Base-by-base conservation (phyloP, 371 early-diverging fungal genomes). In the Mucor plumbeus region DNA sequence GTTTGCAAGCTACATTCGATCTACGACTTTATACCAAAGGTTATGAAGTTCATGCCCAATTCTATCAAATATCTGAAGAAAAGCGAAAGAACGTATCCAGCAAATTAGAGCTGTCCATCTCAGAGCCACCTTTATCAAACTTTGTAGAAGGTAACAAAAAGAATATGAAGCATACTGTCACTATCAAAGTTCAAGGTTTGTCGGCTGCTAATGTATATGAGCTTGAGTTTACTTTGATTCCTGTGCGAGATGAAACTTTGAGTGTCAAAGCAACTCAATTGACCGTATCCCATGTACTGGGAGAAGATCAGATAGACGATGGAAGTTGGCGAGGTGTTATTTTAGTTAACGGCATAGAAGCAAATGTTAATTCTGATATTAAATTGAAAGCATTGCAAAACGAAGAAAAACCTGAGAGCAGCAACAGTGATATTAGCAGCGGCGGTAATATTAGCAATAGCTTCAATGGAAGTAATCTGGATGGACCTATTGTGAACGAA, bases 251-350 rank as follows among this genome's bases (percentile, higher is more conserved):
- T 21, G 71, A 73, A 17, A 58, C 41, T 2, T 38, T 69, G 0
- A 34, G 56, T n/a, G 40, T 64, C 19, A 66, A 54, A 33, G 63
- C 64, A 0, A 67, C 58, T 19, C 55, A 69, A 21, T 43, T 81
- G 31, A 79, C 79, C 0, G 72, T 77, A 0, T 75, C 74, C 14
- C 75, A 73, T 39, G 70, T 77, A 0, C 57, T 81, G 7, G 77
- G 74, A 3, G 78, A 75, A 26, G 79, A 77, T 48, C 68, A 54
- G 14, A 8, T 19, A 19, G 40, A 67, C 4, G 48, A 73, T 35
- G 71, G 70, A 3, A 54, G 57, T 14, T 75, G 75, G 75, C 50
- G 65, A 31, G 73, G 77, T 4, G 19, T 63, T 0, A 67, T 72
- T 7, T 17, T 72, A 14, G 63, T 72, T 14, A 72, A 72, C 38